Base-by-base conservation (phyloP, 495 filamentous ascomycete species). In the Xylaria curta region DNA sequence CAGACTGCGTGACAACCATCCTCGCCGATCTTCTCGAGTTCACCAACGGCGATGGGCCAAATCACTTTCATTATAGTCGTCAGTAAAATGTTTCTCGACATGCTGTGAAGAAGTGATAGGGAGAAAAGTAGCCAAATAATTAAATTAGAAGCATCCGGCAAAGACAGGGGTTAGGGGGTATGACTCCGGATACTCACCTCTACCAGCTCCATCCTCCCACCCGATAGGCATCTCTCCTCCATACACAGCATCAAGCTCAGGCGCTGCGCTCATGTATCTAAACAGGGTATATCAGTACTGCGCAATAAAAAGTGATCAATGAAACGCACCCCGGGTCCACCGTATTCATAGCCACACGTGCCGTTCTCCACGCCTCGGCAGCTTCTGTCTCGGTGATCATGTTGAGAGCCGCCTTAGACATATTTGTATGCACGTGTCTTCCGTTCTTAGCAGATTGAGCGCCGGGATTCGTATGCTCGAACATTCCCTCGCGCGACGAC, bases 401-500 rank as follows among this genome's bases (percentile, higher is more conserved):
- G 72, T 86, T 85, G 33, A 86, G 75, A 2, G 83, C 85, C 9
- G 85, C 85, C 66, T 87, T 85, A n/a, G 82, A 80, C 81, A 86
- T 83, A 73, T 86, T 86, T 0, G 83, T 86, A 73, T 86, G 84
- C 8, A 85, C 82, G 44, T 86, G 83, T 38, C 77, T 71, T 0
- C 84, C 84, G 3, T 71, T 73, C 74, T 85, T 85, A 38, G 75
- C 74, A 5, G 71, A 9, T 17, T 75, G 71, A 0, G 62, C 13
- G 15, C 62, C 47, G 17, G 54, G 44, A 2, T 78, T 76, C 0
- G 17, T 26, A 10, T 66, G 54, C 70, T 87, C 84, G 17, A 83
- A 79, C 15, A 83, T 76, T 0, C 83, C 83, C 76, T 85, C 84
- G 44, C 84, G 84, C 9, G 83, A 82, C 3, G 84, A 85, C 31